Conservation (phyloP, 768 basidiomycete species). For the Scleroderma citrinum region DNA sequence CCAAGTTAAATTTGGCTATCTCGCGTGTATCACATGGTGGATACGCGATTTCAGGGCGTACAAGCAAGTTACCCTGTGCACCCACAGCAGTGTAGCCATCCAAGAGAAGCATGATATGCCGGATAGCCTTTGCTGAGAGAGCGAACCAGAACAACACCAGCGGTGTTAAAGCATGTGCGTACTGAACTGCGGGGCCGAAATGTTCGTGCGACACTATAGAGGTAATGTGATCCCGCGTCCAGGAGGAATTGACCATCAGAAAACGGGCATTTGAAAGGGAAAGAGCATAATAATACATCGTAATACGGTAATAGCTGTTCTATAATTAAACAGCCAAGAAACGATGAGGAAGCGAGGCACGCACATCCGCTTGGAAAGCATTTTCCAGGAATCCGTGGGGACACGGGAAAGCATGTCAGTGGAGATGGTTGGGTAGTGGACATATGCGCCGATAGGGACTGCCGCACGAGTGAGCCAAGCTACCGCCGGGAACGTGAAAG, state of each 20-base stretch:
- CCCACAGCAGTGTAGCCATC: neutral
- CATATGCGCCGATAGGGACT: constrained; percentile 81
- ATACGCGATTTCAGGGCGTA: constrained; percentile 38
- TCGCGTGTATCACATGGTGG: constrained; percentile 86
- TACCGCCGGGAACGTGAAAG: constrained; percentile 85
- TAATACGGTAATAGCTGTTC: constrained; percentile 72
- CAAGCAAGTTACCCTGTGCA: neutral
- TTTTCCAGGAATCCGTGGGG: constrained; percentile 22
- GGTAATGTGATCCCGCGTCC: constrained; percentile 86
- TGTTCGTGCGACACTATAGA: constrained; percentile 52
- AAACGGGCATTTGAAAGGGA: constrained; percentile 70
- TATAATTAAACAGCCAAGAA: too few relatives aligned
- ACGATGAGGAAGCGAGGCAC: too few relatives aligned
- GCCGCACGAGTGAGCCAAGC: constrained; percentile 44
- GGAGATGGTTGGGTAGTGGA: constrained; percentile 96
- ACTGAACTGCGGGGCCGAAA: constrained; percentile 43
- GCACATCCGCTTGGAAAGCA: constrained; percentile 21
- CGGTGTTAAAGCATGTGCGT: constrained; percentile 38
- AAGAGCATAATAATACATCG: constrained; percentile 76
- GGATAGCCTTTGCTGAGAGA: constrained; percentile 5
- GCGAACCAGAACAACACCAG: constrained; percentile 33
- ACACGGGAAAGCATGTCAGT: constrained; percentile 90
- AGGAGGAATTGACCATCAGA: constrained; percentile 91
- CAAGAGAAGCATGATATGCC: neutral
- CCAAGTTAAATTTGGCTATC: constrained; percentile 50